Evolutionary conservation across 164 flowering plant species (phyloP).

Genomic region (Liriodendron chinense): DNA sequence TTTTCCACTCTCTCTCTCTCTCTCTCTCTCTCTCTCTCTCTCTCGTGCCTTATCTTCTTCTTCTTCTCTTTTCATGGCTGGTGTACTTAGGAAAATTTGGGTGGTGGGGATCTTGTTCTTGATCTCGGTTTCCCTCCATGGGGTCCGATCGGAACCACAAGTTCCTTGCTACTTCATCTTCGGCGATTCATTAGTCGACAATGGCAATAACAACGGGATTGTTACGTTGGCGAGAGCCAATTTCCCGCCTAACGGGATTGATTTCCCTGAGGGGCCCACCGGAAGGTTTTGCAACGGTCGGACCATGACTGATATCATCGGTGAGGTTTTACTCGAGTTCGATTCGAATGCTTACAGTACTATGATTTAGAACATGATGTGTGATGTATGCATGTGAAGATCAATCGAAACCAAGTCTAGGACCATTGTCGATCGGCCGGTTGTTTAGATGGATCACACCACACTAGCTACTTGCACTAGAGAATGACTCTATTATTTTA

Average conservation of each 20-base stretch:
- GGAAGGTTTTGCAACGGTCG: constrained; percentile 36
- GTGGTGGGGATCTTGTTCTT: constrained; percentile 3
- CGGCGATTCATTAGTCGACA: constrained; percentile 79
- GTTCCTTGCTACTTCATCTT: constrained; percentile 78
- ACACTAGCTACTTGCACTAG: too few species aligned
- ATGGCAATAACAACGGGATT: constrained; percentile 70
- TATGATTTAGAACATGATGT: background rate
- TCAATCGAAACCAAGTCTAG: too few species aligned
- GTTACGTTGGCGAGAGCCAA: constrained; percentile 58
- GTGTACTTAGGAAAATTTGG: constrained; percentile 1
- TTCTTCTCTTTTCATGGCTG: background rate
- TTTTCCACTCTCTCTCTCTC: background rate
- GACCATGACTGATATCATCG: constrained; percentile 59
- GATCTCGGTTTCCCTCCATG: background rate
- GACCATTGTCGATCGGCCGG: background rate
- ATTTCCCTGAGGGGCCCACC: constrained; percentile 59
- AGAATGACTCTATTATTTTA: too few species aligned
- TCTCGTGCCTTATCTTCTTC: background rate
- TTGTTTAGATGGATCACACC: too few species aligned
- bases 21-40: too few species aligned
- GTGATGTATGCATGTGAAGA: background rate
- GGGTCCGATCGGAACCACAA: constrained; percentile 29
- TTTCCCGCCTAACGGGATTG: constrained; percentile 73
- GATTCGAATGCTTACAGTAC: too few species aligned
- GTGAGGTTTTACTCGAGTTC: constrained; percentile 24